phyloP scores from a whole-genome alignment of 208 protist species.

The Leptomonas seymouri region DNA sequence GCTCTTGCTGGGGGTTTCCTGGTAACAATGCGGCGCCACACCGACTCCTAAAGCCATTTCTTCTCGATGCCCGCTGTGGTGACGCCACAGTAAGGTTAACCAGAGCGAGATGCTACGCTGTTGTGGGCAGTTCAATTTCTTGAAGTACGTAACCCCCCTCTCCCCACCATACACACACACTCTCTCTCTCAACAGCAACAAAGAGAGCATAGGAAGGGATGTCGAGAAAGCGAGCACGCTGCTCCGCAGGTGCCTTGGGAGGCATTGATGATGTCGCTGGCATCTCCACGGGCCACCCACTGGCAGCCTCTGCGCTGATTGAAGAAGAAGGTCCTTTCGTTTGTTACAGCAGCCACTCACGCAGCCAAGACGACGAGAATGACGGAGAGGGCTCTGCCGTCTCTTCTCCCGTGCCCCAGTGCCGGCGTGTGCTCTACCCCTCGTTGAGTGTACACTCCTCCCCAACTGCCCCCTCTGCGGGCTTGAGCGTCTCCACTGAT shows the following conservation, averaged over 20 bases:
- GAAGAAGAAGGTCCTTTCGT: background rate
- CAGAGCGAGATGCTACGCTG: too few species aligned
- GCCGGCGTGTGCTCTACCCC: background rate
- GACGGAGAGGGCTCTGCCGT: background rate
- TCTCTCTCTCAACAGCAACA: too few species aligned
- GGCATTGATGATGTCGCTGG: conserved; percentile 17
- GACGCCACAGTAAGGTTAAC: too few species aligned
- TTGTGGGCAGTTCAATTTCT: too few species aligned
- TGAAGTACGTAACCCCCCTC: too few species aligned
- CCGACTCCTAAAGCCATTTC: too few species aligned
- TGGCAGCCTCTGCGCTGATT: background rate
- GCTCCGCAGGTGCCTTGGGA: conserved; percentile 1
- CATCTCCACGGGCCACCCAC: background rate
- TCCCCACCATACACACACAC: too few species aligned
- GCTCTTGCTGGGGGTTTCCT: too few species aligned
- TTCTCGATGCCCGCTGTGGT: too few species aligned
- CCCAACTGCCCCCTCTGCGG: background rate
- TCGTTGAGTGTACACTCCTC: background rate
- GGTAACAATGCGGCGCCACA: too few species aligned
- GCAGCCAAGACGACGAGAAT: background rate
- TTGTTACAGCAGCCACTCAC: background rate
- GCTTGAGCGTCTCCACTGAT: conserved; percentile 1
- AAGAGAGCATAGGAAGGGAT: background rate
- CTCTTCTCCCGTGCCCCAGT: background rate
- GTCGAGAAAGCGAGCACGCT: conserved; percentile 1